phyloP scores from a whole-genome alignment of 2,329 filamentous ascomycete genomes.

The Cordyceps tenuipes region DNA sequence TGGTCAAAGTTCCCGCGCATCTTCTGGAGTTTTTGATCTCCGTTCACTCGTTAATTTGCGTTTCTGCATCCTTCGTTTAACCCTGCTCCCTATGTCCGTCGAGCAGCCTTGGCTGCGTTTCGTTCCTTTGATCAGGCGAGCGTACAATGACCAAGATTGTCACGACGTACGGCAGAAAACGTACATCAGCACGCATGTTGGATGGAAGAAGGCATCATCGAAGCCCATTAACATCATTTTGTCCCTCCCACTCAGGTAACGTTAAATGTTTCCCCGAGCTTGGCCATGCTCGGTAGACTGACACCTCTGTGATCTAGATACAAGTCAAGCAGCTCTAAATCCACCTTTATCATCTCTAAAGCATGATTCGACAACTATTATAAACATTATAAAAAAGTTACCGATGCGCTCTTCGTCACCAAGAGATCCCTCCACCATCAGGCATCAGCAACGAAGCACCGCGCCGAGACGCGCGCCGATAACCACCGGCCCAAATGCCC shows the following conservation, averaged over 20 bases:
- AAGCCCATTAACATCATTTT: neutral
- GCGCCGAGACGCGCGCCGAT: neutral
- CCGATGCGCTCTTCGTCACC: neutral
- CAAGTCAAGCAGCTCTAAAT: neutral
- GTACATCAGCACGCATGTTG: neutral
- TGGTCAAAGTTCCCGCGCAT: neutral
- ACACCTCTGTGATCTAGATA: neutral
- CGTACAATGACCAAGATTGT: neutral
- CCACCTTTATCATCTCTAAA: neutral
- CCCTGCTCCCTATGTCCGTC: neutral
- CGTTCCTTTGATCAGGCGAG: slow-evolving; percentile 7
- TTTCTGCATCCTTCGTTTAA: slow-evolving; percentile 3
- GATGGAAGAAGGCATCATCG: neutral
- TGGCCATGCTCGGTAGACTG: neutral
- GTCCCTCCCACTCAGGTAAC: neutral
- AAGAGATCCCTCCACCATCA: neutral
- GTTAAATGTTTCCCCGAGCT: neutral
- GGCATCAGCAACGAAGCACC: neutral
- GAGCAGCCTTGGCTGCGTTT: neutral
- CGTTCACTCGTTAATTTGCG: slow-evolving; percentile 2
- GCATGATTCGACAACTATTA: neutral
- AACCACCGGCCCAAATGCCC: neutral
- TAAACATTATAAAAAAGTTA: neutral
- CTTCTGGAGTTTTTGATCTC: neutral
- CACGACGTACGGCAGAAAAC: neutral